Evolutionary conservation across 305 asterid genomes (phyloP).

Genomic region (Solanum hybrid): DNA sequence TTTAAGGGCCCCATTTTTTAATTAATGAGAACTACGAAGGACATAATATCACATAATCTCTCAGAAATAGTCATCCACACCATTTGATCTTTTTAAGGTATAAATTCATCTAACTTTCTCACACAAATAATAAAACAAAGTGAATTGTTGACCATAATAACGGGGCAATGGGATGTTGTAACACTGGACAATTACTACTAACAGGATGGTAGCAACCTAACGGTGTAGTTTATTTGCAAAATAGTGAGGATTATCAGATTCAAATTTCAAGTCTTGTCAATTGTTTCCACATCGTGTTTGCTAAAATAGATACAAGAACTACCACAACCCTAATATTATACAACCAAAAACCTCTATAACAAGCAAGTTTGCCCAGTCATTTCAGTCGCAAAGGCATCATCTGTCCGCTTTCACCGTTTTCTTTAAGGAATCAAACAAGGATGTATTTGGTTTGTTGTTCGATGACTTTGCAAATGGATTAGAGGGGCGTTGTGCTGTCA

Average conservation of each 20-base stretch:
- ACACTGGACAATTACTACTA: background rate
- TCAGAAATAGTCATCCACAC: background rate
- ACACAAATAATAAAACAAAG: background rate
- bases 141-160: background rate
- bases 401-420: conserved; percentile 25
- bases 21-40: background rate
- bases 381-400: background rate
- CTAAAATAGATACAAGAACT: background rate
- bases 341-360: background rate
- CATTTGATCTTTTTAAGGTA: background rate
- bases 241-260: background rate
- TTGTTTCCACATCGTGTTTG: background rate
- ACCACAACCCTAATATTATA: background rate
- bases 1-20: background rate
- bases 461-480: conserved; percentile 88
- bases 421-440: conserved; percentile 66
- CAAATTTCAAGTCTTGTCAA: background rate
- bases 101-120: background rate
- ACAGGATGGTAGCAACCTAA: background rate
- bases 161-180: background rate
- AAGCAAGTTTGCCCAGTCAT: background rate
- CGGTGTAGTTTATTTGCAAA: background rate
- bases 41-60: background rate
- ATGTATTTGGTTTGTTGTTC: conserved; percentile 38
- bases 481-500: conserved; percentile 38